Evolutionary conservation across 1,284 basidiomycete species (phyloP).

Genomic region (Sanghuangporus sanghuang): DNA sequence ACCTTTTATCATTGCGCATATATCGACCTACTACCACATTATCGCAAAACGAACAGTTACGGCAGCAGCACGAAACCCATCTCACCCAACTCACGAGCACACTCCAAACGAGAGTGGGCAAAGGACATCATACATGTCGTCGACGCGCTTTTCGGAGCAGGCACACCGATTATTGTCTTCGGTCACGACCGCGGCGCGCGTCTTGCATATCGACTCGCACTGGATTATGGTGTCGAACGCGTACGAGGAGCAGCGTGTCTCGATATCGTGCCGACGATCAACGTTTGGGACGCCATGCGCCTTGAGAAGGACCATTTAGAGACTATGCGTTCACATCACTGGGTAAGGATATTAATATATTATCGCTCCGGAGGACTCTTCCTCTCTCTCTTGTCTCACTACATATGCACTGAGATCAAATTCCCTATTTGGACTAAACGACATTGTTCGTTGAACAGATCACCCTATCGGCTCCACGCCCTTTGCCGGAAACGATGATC

Average conservation of each 20-base stretch:
- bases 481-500: conserved; percentile 25
- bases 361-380: not conserved
- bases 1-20: not conserved
- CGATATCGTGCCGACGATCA: conserved; percentile 25
- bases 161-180: conserved; percentile 20
- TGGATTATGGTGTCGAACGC: conserved; percentile 20
- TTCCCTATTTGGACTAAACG: too few relatives aligned
- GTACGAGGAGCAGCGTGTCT: conserved; percentile 23
- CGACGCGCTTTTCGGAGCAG: conserved; percentile 17
- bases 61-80: conserved; percentile 23
- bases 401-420: not conserved
- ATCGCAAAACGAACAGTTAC: conserved; percentile 18
- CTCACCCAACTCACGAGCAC: conserved; percentile 20
- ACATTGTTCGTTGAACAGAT: conserved; percentile 15
- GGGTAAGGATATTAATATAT: conserved; percentile 20
- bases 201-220: conserved; percentile 25
- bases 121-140: conserved; percentile 22
- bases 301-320: conserved; percentile 19
- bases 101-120: conserved; percentile 25
- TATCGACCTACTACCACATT: not conserved
- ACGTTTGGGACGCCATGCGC: conserved; percentile 24
- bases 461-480: conserved; percentile 25
- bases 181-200: conserved; percentile 28
- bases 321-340: conserved; percentile 24
- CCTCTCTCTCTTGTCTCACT: not conserved